A percentile compares a stretch with the other conserved stretches of the same genome.
Conservation (phyloP, 495 filamentous ascomycete genomes). For the Lepraria neglecta region DNA sequence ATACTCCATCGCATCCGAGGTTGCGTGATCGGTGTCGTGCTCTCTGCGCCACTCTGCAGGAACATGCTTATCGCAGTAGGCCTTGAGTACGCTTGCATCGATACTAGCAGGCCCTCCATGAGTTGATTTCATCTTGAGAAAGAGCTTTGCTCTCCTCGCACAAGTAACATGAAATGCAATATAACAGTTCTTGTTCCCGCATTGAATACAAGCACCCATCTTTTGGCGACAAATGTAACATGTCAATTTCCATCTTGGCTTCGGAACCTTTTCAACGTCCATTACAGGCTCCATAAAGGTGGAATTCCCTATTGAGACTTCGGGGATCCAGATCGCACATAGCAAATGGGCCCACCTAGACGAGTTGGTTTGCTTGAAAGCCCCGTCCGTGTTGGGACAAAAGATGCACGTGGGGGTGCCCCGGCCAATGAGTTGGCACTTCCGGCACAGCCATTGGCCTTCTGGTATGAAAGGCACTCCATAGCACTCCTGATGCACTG, state of each 20-base stretch:
- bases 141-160: conserved; percentile 78
- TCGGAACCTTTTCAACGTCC: conserved; percentile 95
- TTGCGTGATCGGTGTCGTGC: conserved; percentile 66
- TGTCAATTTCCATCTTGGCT: conserved; percentile 81
- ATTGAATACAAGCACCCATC: conserved; percentile 98
- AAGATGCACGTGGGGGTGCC: conserved; percentile 94
- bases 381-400: conserved; percentile 93
- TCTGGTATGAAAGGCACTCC: conserved; percentile 98
- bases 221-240: conserved; percentile 97
- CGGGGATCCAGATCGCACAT: conserved; percentile 97
- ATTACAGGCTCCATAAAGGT: conserved; percentile 98
- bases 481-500: conserved; percentile 98
- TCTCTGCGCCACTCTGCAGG: conserved; percentile 83
- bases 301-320: conserved; percentile 90
- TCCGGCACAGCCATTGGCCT: conserved; percentile 96
- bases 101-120: conserved; percentile 72
- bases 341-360: conserved; percentile 95
- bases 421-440: conserved; percentile 90
- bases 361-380: conserved; percentile 95
- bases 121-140: conserved; percentile 91
- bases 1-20: conserved; percentile 65
- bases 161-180: conserved; percentile 98
- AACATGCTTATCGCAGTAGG: conserved; percentile 94
- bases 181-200: conserved; percentile 94
- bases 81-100: conserved; percentile 85